Evolutionary conservation across 1,139 yeast species (phyloP).

Genomic region (Casaregolazyma suthepensis): DNA sequence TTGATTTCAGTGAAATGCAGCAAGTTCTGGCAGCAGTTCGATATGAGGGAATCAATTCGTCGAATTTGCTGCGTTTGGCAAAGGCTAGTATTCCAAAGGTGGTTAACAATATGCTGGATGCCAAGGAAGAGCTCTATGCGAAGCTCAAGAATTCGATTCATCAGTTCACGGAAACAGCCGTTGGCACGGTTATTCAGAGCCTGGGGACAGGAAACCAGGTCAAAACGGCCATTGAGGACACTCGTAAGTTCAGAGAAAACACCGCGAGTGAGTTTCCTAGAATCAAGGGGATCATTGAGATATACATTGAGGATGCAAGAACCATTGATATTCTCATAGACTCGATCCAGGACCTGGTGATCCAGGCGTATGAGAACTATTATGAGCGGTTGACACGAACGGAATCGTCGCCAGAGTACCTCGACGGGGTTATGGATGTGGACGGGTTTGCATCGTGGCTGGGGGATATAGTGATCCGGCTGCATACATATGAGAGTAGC

Average conservation of each 20-base stretch:
- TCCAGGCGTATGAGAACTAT: constrained; percentile 44
- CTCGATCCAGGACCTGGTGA: constrained; percentile 52
- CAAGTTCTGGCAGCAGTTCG: constrained; percentile 48
- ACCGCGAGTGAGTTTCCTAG: constrained; percentile 50
- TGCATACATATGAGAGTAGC: constrained; percentile 18
- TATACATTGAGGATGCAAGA: constrained; percentile 41
- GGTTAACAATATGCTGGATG: constrained; percentile 82
- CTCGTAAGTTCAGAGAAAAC: constrained; percentile 42
- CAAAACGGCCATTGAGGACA: constrained; percentile 27
- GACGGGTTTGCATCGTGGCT: constrained; percentile 50
- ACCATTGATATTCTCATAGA: constrained; percentile 48
- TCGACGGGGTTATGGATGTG: constrained; percentile 47
- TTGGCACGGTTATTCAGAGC: constrained; percentile 32
- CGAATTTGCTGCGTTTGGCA: constrained; percentile 49
- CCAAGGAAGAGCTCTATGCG: constrained; percentile 66
- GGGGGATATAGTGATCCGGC: constrained; percentile 38
- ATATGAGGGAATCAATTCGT: constrained; percentile 25
- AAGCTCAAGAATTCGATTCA: constrained; percentile 69
- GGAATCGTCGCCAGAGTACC: constrained; percentile 18
- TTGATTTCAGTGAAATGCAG: constrained; percentile 67
- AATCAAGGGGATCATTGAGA: constrained; percentile 44
- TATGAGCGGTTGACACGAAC: constrained; percentile 30
- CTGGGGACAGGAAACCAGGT: constrained; percentile 20
- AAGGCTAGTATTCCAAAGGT: constrained; percentile 73
- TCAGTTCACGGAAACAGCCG: constrained; percentile 46